phyloP scores from a whole-genome alignment of 345 rosid genomes.

The Moringa oleifera region DNA sequence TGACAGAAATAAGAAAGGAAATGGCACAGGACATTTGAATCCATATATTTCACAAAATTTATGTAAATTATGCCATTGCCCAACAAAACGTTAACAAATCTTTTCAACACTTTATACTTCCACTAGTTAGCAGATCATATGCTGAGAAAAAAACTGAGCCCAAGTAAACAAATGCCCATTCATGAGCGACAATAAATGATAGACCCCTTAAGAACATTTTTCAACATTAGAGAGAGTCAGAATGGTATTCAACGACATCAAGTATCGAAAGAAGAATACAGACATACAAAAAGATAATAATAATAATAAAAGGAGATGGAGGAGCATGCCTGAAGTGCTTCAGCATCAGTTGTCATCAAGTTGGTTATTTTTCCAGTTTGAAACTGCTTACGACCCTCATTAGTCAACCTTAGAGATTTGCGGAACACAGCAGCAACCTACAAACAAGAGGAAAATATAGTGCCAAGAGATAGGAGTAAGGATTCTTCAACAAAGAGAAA shows the following conservation, averaged over 20 bases:
- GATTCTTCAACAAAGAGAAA: neutral
- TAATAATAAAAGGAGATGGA: too few species aligned
- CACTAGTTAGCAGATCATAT: neutral
- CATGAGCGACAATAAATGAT: too few species aligned
- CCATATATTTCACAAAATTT: neutral
- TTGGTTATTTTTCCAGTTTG: constrained; percentile 94
- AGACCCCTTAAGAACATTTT: neutral
- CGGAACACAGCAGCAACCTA: constrained; percentile 98
- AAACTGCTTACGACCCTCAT: constrained; percentile 80
- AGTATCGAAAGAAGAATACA: constrained; percentile 6
- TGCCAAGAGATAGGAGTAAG: constrained; percentile 1
- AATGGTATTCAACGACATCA: constrained; percentile 1
- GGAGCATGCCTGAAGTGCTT: constrained; percentile 75
- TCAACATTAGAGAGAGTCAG: constrained; percentile 4
- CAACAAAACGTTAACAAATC: too few species aligned
- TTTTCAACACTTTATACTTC: too few species aligned
- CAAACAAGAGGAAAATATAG: constrained; percentile 12
- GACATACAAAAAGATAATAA: constrained; percentile 2
- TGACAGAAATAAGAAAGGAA: neutral
- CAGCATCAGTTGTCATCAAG: constrained; percentile 98
- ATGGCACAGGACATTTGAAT: neutral
- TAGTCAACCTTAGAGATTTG: constrained; percentile 87
- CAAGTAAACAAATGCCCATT: too few species aligned
- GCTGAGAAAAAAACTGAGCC: neutral
- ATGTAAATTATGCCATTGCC: too few species aligned